These are phyloP conservation scores for Kitagawia praeruptora DNA, from an alignment of 129 eudicot species.

Conservation along the genomic window DNA sequence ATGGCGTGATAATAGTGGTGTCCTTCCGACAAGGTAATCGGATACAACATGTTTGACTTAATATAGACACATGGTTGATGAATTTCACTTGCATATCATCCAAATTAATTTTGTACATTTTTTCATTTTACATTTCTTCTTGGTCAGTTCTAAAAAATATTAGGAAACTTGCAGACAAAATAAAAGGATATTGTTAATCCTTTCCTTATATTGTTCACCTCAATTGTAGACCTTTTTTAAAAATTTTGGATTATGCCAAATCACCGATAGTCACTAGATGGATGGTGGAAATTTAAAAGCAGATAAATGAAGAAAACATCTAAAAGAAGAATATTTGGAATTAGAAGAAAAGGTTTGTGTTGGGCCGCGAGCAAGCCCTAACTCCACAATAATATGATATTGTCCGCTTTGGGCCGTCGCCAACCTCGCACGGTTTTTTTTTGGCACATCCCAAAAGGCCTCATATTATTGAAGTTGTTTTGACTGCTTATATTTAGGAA, in stretches of 20 bases:
- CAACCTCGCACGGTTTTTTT: too few species aligned
- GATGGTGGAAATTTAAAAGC: slow-evolving; percentile 30
- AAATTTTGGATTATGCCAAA: slow-evolving; percentile 34
- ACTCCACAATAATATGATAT: too few species aligned
- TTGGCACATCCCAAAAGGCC: too few species aligned
- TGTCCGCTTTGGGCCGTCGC: too few species aligned
- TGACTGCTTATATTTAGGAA: too few species aligned
- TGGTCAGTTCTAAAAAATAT: slow-evolving; percentile 24
- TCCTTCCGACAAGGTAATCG: slow-evolving; percentile 65
- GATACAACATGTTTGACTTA: neutral
- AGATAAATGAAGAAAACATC: slow-evolving; percentile 28
- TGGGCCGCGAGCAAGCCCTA: too few species aligned
- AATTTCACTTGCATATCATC: neutral
- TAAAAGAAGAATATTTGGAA: slow-evolving; percentile 43
- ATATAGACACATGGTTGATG: neutral
- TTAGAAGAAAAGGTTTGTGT: slow-evolving; percentile 37
- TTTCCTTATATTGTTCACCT: slow-evolving; percentile 6
- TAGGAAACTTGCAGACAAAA: slow-evolving; percentile 28
- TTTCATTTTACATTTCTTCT: slow-evolving; percentile 16
- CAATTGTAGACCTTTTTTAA: neutral
- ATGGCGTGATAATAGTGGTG: too few species aligned
- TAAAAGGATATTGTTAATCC: slow-evolving; percentile 36
- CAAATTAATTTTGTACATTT: neutral
- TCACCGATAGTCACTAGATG: slow-evolving; percentile 21
- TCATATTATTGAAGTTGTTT: too few species aligned